Evolutionary conservation across 176 grass and related monocot species (phyloP).

Genomic region (Hsuehochloa calcarea): DNA sequence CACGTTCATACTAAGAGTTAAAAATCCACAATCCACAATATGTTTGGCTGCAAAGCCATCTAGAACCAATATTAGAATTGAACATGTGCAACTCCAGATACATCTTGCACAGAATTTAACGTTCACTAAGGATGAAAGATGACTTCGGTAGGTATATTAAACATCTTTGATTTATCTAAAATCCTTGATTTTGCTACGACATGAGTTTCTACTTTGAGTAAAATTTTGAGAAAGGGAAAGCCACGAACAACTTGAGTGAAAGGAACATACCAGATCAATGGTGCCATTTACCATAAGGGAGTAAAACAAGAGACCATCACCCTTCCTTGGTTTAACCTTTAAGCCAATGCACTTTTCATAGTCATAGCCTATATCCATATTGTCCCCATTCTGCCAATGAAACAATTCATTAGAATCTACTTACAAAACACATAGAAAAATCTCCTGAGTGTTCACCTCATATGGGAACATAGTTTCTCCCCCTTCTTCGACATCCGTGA

Average conservation of each 20-base stretch:
- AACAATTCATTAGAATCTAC: constrained; percentile 16
- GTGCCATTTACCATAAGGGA: constrained; percentile 89
- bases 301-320: constrained; percentile 96
- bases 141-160: not conserved
- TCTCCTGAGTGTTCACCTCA: constrained; percentile 53
- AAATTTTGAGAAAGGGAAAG: not conserved
- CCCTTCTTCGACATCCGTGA: constrained; percentile 91
- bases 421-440: not conserved
- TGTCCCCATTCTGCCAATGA: constrained; percentile 71
- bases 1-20: not conserved
- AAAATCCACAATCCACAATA: not conserved
- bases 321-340: constrained; percentile 88
- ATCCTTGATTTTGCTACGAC: not conserved
- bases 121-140: not conserved
- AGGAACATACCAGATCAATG: constrained; percentile 71
- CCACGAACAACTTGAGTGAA: not conserved
- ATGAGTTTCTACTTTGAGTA: not conserved
- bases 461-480: constrained; percentile 99
- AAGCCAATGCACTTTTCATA: constrained; percentile 92
- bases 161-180: not conserved
- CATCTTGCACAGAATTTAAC: not conserved
- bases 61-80: not conserved
- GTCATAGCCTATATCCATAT: constrained; percentile 93
- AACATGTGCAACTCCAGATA: not conserved
- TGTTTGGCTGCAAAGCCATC: not conserved